phyloP scores from a whole-genome alignment of 306 rosid species.

The Gillenia trifoliata region DNA sequence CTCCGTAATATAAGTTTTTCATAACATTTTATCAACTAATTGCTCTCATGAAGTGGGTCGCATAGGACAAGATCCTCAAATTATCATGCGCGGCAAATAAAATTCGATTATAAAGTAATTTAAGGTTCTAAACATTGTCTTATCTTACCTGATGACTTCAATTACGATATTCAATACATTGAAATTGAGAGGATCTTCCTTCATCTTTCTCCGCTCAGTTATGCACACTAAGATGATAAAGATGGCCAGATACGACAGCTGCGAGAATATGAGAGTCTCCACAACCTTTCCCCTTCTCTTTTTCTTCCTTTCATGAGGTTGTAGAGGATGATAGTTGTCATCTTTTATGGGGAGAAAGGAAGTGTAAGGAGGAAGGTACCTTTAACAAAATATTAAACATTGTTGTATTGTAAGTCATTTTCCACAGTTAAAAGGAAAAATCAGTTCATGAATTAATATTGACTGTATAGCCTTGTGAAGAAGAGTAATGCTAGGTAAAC shows the following conservation, averaged over 20 bases:
- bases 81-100: no score
- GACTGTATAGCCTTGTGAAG: no score
- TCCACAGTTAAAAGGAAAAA: background rate
- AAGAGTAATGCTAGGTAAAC: no score
- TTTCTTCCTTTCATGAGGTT: background rate
- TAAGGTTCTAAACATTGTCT: no score
- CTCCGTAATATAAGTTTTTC: no score
- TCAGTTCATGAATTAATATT: background rate
- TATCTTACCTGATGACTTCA: constrained; percentile 49
- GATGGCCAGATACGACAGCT: constrained; percentile 48
- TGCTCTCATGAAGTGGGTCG: no score
- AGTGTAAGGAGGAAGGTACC: constrained; percentile 68
- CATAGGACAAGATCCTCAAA: no score
- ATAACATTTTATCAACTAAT: no score
- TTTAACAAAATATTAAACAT: constrained; percentile 4
- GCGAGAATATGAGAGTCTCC: constrained; percentile 46
- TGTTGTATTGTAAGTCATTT: no score
- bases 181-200: constrained; percentile 67
- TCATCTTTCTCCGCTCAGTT: constrained; percentile 53
- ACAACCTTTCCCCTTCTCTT: constrained; percentile 2
- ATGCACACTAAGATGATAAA: constrained; percentile 62
- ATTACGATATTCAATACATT: constrained; percentile 45
- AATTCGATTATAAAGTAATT: no score
- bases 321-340: background rate
- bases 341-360: constrained; percentile 26